Base-by-base conservation (phyloP, 106 monocot genomes). In the Amphibolis antarctica region DNA sequence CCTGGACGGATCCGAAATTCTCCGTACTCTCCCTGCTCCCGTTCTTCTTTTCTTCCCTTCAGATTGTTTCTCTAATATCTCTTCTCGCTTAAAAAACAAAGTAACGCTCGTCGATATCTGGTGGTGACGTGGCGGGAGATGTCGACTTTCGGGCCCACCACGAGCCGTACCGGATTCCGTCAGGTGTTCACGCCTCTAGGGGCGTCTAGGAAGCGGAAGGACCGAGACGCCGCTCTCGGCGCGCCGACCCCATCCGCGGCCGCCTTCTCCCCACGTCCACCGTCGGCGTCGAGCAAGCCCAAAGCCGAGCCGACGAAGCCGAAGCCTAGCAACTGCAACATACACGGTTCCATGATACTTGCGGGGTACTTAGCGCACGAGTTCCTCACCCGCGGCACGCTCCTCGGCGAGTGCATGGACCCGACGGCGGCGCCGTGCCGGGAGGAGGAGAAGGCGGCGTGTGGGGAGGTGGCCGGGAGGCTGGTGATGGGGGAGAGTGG, bases 291-390 rank as follows among this genome's bases (percentile, higher is more conserved):
- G n/a, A n/a, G n/a, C n/a, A n/a, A n/a, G n/a, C n/a, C n/a, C n/a
- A n/a, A n/a, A 36, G 36, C 36, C 7, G 36, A 36, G 36, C 36
- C 15, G 25, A 57, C 29, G 25, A 28, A 28, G 26, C 15, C 4
- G 4, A 17, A 27, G 5, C 28, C 3, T 17, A 12, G 26, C 12
- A 56, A 28, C 27, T 29, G 43, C 12, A n/a, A n/a, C n/a, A n/a
- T n/a, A n/a, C 23, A 27, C 23, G 74, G 68, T 53, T 53, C 59
- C 74, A 77, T 80, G 11, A 7, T 36, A 7, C 60, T 84, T 4
- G 80, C 80, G 25, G 84, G 80, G 4, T 80, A 77, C 74, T 29
- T 84, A 46, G 84, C 84, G 21, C 77, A 84, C 74, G 80, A 84
- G 80, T 84, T 84, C 63, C 74, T 84, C 62, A 77, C 80, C 0